Evolutionary conservation across 495 filamentous ascomycete species (phyloP).

Genomic region (Podospora australis): DNA sequence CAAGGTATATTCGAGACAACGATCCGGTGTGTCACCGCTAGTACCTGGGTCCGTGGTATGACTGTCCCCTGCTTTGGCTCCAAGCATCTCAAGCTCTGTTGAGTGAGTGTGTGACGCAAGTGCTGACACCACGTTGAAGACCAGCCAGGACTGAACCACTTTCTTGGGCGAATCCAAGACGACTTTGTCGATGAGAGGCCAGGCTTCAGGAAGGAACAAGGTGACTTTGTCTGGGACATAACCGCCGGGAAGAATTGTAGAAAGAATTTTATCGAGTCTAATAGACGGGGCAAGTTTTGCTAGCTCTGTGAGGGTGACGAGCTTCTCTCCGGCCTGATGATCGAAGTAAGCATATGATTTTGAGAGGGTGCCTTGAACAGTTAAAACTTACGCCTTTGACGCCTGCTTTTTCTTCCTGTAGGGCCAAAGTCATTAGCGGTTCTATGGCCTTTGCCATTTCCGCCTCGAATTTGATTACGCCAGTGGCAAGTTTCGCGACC

Average conservation of each 20-base stretch:
- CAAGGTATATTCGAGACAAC: too few species aligned
- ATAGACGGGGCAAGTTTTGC: background rate
- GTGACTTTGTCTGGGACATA: too few species aligned
- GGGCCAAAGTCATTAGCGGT: too few species aligned
- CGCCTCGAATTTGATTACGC: conserved; percentile 45
- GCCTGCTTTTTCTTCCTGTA: too few species aligned
- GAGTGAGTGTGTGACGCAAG: too few species aligned
- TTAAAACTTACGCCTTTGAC: too few species aligned
- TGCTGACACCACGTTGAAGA: background rate
- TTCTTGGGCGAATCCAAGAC: background rate
- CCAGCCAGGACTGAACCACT: background rate
- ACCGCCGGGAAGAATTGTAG: background rate
- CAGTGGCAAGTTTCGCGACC: conserved; percentile 43
- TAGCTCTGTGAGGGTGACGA: background rate
- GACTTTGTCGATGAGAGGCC: background rate
- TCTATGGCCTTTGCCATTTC: too few species aligned
- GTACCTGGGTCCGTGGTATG: conserved; percentile 54
- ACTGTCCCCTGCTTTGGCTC: too few species aligned
- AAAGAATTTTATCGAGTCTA: background rate
- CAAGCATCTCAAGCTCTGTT: too few species aligned
- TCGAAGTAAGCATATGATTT: too few species aligned
- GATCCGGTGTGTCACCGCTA: background rate
- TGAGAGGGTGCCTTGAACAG: too few species aligned
- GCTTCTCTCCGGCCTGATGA: too few species aligned
- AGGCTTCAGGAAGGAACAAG: background rate